Percentiles rank a stretch among this genome's conserved stretches.
Evolutionary conservation across 2,329 filamentous ascomycete genomes (phyloP).

Genomic region (Stagonosporopsis chrysanthemi): DNA sequence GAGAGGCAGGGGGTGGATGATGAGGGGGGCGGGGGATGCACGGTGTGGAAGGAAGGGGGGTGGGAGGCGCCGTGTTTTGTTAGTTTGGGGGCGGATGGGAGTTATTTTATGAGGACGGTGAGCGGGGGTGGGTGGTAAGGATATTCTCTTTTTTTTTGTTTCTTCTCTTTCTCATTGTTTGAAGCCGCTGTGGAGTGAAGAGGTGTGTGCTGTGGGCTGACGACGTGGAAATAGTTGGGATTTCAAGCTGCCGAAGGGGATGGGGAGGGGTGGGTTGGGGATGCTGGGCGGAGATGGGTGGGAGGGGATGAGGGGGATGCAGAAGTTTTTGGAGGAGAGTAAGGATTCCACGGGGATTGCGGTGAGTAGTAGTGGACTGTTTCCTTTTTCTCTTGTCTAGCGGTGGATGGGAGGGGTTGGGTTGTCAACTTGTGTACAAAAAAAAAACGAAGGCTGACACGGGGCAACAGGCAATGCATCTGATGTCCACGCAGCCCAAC

Average conservation of each 20-base stretch:
- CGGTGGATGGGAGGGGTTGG: no score
- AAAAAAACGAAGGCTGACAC: neutral
- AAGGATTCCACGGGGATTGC: slow-evolving; percentile 35
- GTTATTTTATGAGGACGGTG: slow-evolving; percentile 44
- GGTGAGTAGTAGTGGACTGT: no score
- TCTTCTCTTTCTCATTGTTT: no score
- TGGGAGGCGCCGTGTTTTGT: slow-evolving; percentile 41
- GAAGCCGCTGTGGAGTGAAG: no score
- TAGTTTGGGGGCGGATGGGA: slow-evolving; percentile 38
- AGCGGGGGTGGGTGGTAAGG: slow-evolving; percentile 33
- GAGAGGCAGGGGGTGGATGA: slow-evolving; percentile 35
- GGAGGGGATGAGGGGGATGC: slow-evolving; percentile 38
- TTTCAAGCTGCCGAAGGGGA: slow-evolving; percentile 26
- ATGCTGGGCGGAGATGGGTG: slow-evolving; percentile 23
- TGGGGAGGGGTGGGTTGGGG: slow-evolving; percentile 22
- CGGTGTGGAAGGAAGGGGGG: slow-evolving; percentile 37
- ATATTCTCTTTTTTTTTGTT: no score
- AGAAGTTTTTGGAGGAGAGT: slow-evolving; percentile 36
- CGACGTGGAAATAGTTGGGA: slow-evolving; percentile 31
- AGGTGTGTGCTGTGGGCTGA: no score
- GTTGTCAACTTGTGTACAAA: no score
- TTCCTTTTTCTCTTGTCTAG: no score
- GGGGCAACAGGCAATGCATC: slow-evolving; percentile 38
- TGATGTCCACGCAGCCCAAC: slow-evolving; percentile 36
- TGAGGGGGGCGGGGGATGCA: slow-evolving; percentile 28